Conservation (phyloP, 2,329 filamentous ascomycete genomes). For the Cladophialophora yegresii region DNA sequence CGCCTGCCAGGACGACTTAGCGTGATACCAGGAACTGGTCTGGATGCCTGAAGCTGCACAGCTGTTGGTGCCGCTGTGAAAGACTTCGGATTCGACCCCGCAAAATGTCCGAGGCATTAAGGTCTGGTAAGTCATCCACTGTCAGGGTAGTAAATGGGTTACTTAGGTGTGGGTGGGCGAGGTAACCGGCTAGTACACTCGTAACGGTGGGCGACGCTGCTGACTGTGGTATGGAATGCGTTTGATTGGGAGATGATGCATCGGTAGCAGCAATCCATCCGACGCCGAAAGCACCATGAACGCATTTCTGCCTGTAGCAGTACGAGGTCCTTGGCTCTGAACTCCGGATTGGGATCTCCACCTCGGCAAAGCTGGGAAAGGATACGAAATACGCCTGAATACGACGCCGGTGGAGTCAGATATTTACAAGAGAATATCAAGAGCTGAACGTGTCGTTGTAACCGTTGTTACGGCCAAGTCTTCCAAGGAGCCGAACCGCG, state of each 20-base stretch:
- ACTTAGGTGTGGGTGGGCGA: not conserved
- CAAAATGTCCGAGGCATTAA: not conserved
- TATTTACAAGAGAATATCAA: not conserved
- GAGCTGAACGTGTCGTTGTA: not conserved
- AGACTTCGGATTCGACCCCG: not conserved
- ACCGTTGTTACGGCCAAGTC: not conserved
- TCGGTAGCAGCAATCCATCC: conserved; percentile 3
- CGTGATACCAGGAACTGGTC: not conserved
- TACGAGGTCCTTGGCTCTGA: not conserved
- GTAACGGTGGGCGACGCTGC: not conserved
- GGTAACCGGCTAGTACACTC: not conserved
- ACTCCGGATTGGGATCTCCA: not conserved
- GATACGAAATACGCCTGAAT: not conserved
- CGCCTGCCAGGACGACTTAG: not conserved
- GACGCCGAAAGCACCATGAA: not conserved
- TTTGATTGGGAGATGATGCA: not conserved
- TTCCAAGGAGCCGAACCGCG: not conserved
- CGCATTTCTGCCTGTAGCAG: not conserved
- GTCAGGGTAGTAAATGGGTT: not conserved
- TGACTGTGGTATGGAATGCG: not conserved
- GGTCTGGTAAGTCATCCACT: not conserved
- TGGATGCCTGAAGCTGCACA: not conserved
- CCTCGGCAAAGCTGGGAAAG: not conserved
- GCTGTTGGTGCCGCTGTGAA: not conserved
- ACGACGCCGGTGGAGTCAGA: not conserved